A percentile compares a stretch with the other conserved stretches of the same genome.
phyloP scores from a whole-genome alignment of 108 stramenopile species.

The Cyclotella cryptica region DNA sequence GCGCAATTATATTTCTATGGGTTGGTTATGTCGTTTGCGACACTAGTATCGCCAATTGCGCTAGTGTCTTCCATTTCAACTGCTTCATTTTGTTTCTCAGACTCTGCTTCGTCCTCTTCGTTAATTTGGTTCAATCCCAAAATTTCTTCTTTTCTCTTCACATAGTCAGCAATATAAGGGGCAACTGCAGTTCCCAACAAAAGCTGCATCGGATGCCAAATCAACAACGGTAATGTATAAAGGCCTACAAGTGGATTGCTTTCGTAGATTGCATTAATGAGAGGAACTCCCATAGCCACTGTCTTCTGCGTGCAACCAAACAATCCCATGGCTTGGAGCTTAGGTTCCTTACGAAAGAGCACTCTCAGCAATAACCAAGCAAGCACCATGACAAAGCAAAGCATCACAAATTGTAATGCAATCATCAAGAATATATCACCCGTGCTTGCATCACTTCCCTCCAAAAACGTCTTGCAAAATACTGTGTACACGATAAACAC shows the following conservation, averaged over 20 bases:
- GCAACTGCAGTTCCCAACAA: constrained; percentile 63
- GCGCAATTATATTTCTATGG: no score
- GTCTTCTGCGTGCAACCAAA: constrained; percentile 79
- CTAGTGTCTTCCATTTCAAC: not conserved
- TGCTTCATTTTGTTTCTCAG: not conserved
- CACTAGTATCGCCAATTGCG: not conserved
- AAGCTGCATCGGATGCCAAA: constrained; percentile 82
- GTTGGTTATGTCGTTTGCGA: not conserved
- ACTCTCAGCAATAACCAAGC: constrained; percentile 56
- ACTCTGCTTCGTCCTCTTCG: not conserved
- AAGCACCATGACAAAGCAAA: constrained; percentile 53
- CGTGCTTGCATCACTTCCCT: constrained; percentile 36
- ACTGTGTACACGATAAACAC: constrained; percentile 74
- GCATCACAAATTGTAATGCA: constrained; percentile 48
- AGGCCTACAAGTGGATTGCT: constrained; percentile 50
- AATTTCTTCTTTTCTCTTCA: constrained; percentile 48
- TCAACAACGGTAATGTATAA: constrained; percentile 72
- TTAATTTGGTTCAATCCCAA: constrained; percentile 4
- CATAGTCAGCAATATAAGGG: constrained; percentile 55
- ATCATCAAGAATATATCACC: constrained; percentile 62
- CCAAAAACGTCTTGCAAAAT: constrained; percentile 66
- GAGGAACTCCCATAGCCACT: constrained; percentile 75
- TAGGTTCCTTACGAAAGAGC: constrained; percentile 55
- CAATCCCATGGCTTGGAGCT: constrained; percentile 67
- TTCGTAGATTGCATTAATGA: constrained; percentile 76